phyloP scores from a whole-genome alignment of 345 rosid genomes.

The Ceriops tagal region DNA sequence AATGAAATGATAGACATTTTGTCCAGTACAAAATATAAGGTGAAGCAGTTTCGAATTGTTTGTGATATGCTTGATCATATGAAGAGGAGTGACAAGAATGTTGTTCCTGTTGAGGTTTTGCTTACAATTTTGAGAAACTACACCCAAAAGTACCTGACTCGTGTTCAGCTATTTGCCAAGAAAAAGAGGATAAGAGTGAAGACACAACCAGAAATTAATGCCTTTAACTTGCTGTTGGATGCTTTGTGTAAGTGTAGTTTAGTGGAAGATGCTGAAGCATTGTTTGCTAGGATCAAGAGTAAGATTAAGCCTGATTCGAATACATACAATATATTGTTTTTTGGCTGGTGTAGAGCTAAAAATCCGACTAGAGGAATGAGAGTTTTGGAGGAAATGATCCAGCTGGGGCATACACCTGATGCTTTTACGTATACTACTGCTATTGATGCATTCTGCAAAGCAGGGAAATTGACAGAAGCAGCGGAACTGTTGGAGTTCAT shows the following conservation, averaged over 20 bases:
- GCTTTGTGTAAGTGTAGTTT: conserved; percentile 81
- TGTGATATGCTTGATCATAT: conserved; percentile 79
- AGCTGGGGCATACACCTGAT: conserved; percentile 69
- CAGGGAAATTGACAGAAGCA: conserved; percentile 78
- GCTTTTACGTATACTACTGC: conserved; percentile 82
- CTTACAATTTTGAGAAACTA: conserved; percentile 55
- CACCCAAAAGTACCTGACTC: conserved; percentile 70
- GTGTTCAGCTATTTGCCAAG: conserved; percentile 81
- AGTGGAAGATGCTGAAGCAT: conserved; percentile 58
- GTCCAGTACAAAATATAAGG: conserved; percentile 78
- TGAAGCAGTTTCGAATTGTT: conserved; percentile 68
- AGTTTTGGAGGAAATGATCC: conserved; percentile 78
- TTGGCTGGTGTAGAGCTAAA: conserved; percentile 91
- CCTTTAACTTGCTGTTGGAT: conserved; percentile 76
- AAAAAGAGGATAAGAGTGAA: conserved; percentile 82
- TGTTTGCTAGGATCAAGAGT: conserved; percentile 54
- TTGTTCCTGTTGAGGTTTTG: conserved; percentile 57
- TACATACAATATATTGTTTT: conserved; percentile 72
- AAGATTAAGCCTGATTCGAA: conserved; percentile 61
- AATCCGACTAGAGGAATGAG: conserved; percentile 65
- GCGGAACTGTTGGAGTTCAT: conserved; percentile 75
- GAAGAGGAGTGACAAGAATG: conserved; percentile 57
- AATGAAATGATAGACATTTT: conserved; percentile 78
- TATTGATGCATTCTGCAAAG: conserved; percentile 72
- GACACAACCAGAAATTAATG: conserved; percentile 84